Evolutionary conservation across 805 yeast species (phyloP).

Genomic region (Saccharomycopsis sp.): DNA sequence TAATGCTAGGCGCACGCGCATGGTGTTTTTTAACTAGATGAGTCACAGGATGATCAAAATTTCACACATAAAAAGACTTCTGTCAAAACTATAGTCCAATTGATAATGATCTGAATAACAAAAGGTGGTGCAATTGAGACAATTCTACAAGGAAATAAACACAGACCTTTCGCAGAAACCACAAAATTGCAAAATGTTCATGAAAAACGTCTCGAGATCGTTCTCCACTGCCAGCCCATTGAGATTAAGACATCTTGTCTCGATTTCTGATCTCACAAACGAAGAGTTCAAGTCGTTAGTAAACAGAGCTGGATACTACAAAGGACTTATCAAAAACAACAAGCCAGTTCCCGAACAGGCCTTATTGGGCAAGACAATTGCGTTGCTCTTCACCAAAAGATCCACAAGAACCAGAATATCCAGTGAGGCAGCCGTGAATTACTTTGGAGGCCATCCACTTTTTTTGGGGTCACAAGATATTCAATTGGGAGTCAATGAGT

Average conservation of each 20-base stretch:
- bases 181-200: background rate
- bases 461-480: constrained; percentile 94
- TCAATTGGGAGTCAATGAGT: constrained; percentile 93
- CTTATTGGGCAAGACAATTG: constrained; percentile 72
- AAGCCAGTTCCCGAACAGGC: constrained; percentile 38
- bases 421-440: constrained; percentile 88
- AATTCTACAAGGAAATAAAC: too few relatives aligned
- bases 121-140: too few relatives aligned
- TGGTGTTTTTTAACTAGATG: background rate
- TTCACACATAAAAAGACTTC: background rate
- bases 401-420: constrained; percentile 94
- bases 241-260: constrained; percentile 63
- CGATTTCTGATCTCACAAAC: constrained; percentile 70
- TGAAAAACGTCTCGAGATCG: constrained; percentile 29
- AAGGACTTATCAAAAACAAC: constrained; percentile 44
- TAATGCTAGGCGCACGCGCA: too few relatives aligned
- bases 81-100: too few relatives aligned
- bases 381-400: constrained; percentile 82
- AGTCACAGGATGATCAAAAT: background rate
- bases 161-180: background rate
- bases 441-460: constrained; percentile 94
- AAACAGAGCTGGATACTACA: constrained; percentile 63
- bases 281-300: constrained; percentile 69
- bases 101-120: too few relatives aligned
- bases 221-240: constrained; percentile 23